phyloP scores from a whole-genome alignment of 2,329 filamentous ascomycete species.

The Emydomyces testavorans region DNA sequence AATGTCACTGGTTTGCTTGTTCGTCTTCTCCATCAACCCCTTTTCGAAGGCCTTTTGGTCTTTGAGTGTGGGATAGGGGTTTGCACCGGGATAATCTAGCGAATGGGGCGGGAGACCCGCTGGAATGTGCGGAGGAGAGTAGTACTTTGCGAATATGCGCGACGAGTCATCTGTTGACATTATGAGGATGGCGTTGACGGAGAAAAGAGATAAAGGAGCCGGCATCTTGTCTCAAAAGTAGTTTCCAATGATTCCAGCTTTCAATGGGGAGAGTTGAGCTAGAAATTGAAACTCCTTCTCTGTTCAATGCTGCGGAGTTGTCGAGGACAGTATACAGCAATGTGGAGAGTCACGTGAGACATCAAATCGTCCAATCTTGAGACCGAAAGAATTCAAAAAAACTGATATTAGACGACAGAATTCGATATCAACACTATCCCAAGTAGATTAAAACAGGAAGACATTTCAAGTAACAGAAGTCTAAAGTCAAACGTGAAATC shows the following conservation, averaged over 20 bases:
- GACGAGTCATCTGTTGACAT: constrained; percentile 78
- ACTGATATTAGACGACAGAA: too few species aligned
- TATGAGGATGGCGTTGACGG: constrained; percentile 65
- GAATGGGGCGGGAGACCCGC: constrained; percentile 47
- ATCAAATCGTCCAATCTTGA: not conserved
- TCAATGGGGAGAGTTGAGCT: not conserved
- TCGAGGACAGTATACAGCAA: not conserved
- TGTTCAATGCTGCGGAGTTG: not conserved
- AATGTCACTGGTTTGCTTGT: constrained; percentile 89
- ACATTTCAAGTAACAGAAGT: not conserved
- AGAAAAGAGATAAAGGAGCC: constrained; percentile 63
- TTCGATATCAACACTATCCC: too few species aligned
- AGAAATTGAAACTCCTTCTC: too few species aligned
- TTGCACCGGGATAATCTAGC: constrained; percentile 50
- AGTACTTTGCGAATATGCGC: constrained; percentile 91
- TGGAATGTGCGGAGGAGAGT: constrained; percentile 57
- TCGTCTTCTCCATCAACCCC: constrained; percentile 86
- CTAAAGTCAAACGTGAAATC: not conserved
- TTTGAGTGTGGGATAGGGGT: constrained; percentile 79
- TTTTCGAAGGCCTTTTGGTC: constrained; percentile 96
- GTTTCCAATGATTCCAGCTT: not conserved
- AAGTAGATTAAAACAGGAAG: too few species aligned
- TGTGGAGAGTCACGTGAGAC: not conserved
- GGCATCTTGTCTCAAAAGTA: constrained; percentile 46
- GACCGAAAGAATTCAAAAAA: too few species aligned